phyloP scores from a whole-genome alignment of 768 basidiomycete species.

The Panus rudis region DNA sequence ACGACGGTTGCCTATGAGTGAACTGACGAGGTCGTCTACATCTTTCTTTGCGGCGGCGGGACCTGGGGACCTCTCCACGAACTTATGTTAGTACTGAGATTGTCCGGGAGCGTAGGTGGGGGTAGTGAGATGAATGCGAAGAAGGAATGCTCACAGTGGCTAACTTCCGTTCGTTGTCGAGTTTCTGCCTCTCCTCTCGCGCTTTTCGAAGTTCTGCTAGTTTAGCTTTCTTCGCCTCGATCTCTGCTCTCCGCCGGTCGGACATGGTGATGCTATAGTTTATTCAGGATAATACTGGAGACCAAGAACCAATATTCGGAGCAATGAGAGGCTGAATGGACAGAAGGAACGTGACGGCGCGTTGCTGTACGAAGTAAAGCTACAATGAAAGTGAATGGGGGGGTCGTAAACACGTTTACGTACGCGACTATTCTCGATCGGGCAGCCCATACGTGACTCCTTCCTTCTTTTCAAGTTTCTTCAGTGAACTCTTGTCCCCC shows the following conservation, averaged over 20 bases:
- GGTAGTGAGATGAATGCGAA: background rate
- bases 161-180: slow-evolving; percentile 34
- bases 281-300: too few relatives aligned
- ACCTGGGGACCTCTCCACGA: slow-evolving; percentile 25
- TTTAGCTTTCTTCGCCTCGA: slow-evolving; percentile 85
- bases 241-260: slow-evolving; percentile 70
- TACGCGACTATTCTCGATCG: background rate
- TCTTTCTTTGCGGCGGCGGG: slow-evolving; percentile 43
- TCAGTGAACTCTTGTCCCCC: too few relatives aligned
- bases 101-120: background rate
- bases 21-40: slow-evolving; percentile 65
- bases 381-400: too few relatives aligned
- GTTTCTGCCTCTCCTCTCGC: slow-evolving; percentile 60
- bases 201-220: slow-evolving; percentile 79
- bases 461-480: too few relatives aligned
- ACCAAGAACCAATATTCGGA: too few relatives aligned
- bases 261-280: background rate
- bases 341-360: too few relatives aligned
- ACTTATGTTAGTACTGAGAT: background rate
- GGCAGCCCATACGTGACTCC: background rate
- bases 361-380: too few relatives aligned
- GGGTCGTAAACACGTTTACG: background rate
- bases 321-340: too few relatives aligned
- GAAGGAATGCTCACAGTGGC: slow-evolving; percentile 9
- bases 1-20: slow-evolving; percentile 38